phyloP scores from a whole-genome alignment of 23 red algal genomes.

The Gracilaria gracilis region DNA sequence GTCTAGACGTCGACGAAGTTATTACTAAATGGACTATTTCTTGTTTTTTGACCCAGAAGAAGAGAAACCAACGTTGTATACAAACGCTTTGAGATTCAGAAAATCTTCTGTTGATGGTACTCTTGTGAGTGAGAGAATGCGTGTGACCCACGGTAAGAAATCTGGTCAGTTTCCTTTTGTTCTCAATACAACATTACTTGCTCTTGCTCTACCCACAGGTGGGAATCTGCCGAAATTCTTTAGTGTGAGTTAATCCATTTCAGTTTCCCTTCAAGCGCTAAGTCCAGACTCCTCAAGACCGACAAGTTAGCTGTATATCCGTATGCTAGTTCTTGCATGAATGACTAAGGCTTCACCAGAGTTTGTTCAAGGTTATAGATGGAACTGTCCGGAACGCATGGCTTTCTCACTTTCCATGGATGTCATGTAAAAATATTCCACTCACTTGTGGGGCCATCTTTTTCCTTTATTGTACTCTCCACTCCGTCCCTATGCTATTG shows the following conservation, averaged over 20 bases:
- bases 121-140: background rate
- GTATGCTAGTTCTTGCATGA: background rate
- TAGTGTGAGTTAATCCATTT: slow-evolving; percentile 14
- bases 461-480: too few relatives aligned
- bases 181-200: background rate
- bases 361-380: too few relatives aligned
- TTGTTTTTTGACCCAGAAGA: background rate
- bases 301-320: background rate
- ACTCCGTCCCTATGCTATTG: too few relatives aligned
- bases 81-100: background rate
- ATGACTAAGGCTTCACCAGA: background rate
- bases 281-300: background rate
- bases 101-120: background rate
- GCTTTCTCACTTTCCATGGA: too few relatives aligned
- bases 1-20: slow-evolving; percentile 21
- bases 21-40: slow-evolving; percentile 7
- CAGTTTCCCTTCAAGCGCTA: background rate
- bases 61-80: too few relatives aligned
- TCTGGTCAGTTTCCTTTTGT: background rate
- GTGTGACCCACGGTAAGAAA: slow-evolving; percentile 15
- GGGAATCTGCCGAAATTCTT: background rate
- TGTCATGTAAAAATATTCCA: too few relatives aligned
- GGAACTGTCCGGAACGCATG: too few relatives aligned
- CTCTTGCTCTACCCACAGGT: background rate
- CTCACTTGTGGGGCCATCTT: too few relatives aligned